Evolutionary conservation across 2,329 filamentous ascomycete genomes (phyloP).

Genomic region (Lachnellula subtilissima): DNA sequence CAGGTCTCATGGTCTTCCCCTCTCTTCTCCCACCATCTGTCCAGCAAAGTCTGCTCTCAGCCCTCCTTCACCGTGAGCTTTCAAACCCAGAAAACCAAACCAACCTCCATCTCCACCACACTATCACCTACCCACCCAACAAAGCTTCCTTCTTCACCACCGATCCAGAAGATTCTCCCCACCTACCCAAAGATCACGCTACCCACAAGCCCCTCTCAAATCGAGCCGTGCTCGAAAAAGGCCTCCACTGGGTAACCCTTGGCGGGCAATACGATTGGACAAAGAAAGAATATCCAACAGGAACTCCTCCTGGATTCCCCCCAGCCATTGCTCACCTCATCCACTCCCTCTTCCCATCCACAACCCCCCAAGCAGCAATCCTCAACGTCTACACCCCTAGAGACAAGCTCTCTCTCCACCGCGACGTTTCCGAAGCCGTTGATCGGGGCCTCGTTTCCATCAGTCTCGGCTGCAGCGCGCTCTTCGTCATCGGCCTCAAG

Average conservation of each 20-base stretch:
- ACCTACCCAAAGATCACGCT: slow-evolving; percentile 62
- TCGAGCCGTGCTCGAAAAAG: slow-evolving; percentile 67
- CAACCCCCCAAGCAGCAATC: slow-evolving; percentile 81
- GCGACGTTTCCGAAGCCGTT: slow-evolving; percentile 85
- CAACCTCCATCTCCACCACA: slow-evolving; percentile 83
- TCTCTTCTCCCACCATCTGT: slow-evolving; percentile 63
- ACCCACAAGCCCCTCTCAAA: slow-evolving; percentile 72
- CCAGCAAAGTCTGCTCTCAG: slow-evolving; percentile 66
- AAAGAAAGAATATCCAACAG: slow-evolving; percentile 69
- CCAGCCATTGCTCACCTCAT: slow-evolving; percentile 65
- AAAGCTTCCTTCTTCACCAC: slow-evolving; percentile 51
- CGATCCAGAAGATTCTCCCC: slow-evolving; percentile 47
- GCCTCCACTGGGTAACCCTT: slow-evolving; percentile 88
- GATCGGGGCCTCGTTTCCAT: slow-evolving; percentile 76
- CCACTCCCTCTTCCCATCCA: slow-evolving; percentile 66
- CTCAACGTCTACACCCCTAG: slow-evolving; percentile 89
- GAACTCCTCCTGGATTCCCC: slow-evolving; percentile 68
- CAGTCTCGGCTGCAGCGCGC: slow-evolving; percentile 81
- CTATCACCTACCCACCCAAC: slow-evolving; percentile 55
- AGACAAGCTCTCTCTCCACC: slow-evolving; percentile 87
- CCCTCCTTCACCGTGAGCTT: slow-evolving; percentile 73
- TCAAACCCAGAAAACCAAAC: slow-evolving; percentile 71
- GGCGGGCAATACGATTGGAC: slow-evolving; percentile 98
- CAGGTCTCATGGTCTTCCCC: slow-evolving; percentile 77
- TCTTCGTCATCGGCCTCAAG: slow-evolving; percentile 75